A percentile compares a stretch with the other conserved stretches of the same genome.
Conservation (phyloP, 129 eudicot genomes). For the Mikania micrantha region DNA sequence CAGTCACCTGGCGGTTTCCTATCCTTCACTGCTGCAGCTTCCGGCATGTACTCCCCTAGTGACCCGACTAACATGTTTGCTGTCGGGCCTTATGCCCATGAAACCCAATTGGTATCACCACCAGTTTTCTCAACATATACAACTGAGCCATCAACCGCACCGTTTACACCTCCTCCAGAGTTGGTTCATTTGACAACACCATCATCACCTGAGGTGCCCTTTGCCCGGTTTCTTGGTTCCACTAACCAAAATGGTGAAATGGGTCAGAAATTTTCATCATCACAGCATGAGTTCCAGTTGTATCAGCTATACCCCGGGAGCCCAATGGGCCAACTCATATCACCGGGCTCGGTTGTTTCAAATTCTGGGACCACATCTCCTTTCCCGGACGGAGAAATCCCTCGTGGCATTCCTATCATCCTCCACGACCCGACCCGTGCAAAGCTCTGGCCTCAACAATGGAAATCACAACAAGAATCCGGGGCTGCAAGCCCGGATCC, state of each 20-base stretch:
- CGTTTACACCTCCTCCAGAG: slow-evolving; percentile 94
- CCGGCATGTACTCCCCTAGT: slow-evolving; percentile 76
- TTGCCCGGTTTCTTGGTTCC: slow-evolving; percentile 88
- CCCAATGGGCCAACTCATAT: slow-evolving; percentile 84
- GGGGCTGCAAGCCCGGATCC: slow-evolving; percentile 51
- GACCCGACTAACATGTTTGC: slow-evolving; percentile 79
- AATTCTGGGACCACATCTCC: slow-evolving; percentile 89
- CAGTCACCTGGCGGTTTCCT: slow-evolving; percentile 67
- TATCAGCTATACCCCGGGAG: slow-evolving; percentile 93
- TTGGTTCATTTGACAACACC: slow-evolving; percentile 89
- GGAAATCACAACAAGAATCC: slow-evolving; percentile 53
- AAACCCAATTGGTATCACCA: slow-evolving; percentile 87
- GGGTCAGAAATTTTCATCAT: slow-evolving; percentile 35
- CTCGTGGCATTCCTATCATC: slow-evolving; percentile 34
- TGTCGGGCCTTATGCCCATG: slow-evolving; percentile 91
- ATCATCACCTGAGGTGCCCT: slow-evolving; percentile 97
- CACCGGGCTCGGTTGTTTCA: slow-evolving; percentile 76
- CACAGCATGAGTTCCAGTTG: slow-evolving; percentile 68
- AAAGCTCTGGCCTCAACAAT: slow-evolving; percentile 36
- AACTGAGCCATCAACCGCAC: slow-evolving; percentile 97
- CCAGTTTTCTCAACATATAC: slow-evolving; percentile 84
- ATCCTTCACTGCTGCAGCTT: slow-evolving; percentile 49
- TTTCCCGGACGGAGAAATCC: slow-evolving; percentile 44
- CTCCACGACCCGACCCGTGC: slow-evolving; percentile 42
- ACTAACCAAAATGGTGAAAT: slow-evolving; percentile 39